Evolutionary conservation across 768 basidiomycete species (phyloP), one percentile per base, ranked within the genome.

Genomic region (Xanthoconium stramineum): DNA sequence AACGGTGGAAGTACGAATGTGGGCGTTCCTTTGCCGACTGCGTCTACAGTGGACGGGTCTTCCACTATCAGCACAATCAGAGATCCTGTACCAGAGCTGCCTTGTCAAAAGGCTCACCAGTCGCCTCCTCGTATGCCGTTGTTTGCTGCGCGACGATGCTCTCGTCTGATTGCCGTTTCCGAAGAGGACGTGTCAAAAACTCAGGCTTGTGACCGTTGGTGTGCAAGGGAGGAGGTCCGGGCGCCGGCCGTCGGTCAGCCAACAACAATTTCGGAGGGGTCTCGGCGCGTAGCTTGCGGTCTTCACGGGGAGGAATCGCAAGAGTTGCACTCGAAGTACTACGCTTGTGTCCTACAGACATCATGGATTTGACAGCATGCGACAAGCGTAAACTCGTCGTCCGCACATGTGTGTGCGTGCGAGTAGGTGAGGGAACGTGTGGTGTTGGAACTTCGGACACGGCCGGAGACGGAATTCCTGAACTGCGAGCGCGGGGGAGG

Each of bases 1-100:
- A 70, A 63, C 0, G 76, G 70, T n/a, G 78, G 75, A 55, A 74
- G 59, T n/a, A 75, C 68, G 64, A 79, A 76, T 53, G 72, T 66
- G 12, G 73, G 44, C n/a, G 33, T 32, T 37, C 20, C 56, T 32
- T 47, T 53, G 11, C 54, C 56, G 33, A 30, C 17, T 6, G 19
- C 15, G 11, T 35, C 33, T 2, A 29, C 24, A 1, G 53, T 46
- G n/a, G 54, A n/a, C 29, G n/a, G 58, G 6, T 49, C 51, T 15
- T 5, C n/a, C 8, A 1, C 59, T 53, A 32, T 32, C 5, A 42
- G 19, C 47, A 17, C 3, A 0, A 37, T 66, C 52, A 59, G 55
- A 17, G 14, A 40, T 50, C 36, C 3, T 5, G n/a, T 38, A 1
- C 12, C 3, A 12, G 10, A 50, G 15, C 13, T 5, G 10, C 42